phyloP scores from a whole-genome alignment of 345 rosid species.

The Anacardium occidentale region DNA sequence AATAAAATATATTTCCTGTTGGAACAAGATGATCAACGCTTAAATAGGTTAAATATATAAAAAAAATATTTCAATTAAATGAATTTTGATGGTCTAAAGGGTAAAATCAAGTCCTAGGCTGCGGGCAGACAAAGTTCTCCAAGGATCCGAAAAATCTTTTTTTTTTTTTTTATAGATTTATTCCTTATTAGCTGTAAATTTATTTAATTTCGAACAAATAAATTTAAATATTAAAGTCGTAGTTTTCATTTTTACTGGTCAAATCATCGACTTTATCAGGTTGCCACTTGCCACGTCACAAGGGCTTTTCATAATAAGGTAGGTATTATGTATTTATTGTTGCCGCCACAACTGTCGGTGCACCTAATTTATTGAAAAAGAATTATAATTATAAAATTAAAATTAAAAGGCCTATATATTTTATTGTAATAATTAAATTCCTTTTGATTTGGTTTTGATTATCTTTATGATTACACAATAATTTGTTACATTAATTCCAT shows the following conservation, averaged over 20 bases:
- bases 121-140: background rate
- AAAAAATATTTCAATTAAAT: background rate
- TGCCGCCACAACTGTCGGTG: slow-evolving; percentile 13
- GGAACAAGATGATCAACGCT: too few species aligned
- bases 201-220: background rate
- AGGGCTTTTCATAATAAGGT: background rate
- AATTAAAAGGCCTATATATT: background rate
- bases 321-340: background rate
- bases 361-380: background rate
- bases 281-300: slow-evolving; percentile 2
- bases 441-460: background rate
- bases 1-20: too few species aligned
- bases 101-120: background rate
- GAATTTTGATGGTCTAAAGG: background rate
- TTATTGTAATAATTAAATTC: background rate
- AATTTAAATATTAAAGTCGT: background rate
- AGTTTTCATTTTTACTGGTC: background rate
- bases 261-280: background rate
- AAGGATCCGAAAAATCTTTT: background rate
- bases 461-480: background rate
- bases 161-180: background rate
- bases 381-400: background rate
- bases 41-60: too few species aligned
- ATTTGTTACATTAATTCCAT: too few species aligned
- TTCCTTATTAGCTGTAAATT: slow-evolving; percentile 1